phyloP scores from a whole-genome alignment of 331 rosid species.

The Malus hybrid region DNA sequence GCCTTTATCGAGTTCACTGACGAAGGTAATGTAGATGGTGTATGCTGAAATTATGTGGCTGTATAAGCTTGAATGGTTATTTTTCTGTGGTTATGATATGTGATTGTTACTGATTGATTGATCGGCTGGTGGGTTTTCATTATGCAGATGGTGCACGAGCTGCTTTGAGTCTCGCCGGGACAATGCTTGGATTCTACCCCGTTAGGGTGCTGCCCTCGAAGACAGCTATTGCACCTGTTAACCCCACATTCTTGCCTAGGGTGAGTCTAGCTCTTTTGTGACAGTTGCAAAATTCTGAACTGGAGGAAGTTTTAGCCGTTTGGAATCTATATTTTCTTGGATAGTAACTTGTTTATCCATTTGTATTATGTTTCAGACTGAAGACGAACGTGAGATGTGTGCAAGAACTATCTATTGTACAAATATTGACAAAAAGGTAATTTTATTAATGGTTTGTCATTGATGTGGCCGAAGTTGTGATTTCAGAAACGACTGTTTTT shows the following conservation, averaged over 20 bases:
- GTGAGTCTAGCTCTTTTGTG: constrained; percentile 10
- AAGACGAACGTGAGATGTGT: constrained; percentile 38
- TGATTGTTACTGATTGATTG: background rate
- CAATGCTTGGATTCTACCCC: constrained; percentile 41
- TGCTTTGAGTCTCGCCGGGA: constrained; percentile 35
- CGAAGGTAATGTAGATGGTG: constrained; percentile 16
- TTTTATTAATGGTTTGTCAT: background rate
- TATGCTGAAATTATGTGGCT: background rate
- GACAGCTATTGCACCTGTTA: constrained; percentile 43
- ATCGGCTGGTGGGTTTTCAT: background rate
- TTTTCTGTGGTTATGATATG: background rate
- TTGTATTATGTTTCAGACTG: constrained; percentile 10
- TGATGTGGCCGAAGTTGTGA: background rate
- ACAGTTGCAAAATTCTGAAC: background rate
- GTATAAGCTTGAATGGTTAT: background rate
- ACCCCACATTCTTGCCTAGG: constrained; percentile 39
- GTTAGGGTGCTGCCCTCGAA: constrained; percentile 38
- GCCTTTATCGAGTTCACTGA: constrained; percentile 36
- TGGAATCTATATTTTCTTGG: background rate
- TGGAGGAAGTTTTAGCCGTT: background rate
- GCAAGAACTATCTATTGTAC: constrained; percentile 36
- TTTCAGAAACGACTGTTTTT: background rate
- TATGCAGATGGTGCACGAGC: constrained; percentile 32
- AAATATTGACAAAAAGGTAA: constrained; percentile 35
- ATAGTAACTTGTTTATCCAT: background rate